Evolutionary conservation across 2,329 filamentous ascomycete species (phyloP).

Genomic region (Diaporthe sp.): DNA sequence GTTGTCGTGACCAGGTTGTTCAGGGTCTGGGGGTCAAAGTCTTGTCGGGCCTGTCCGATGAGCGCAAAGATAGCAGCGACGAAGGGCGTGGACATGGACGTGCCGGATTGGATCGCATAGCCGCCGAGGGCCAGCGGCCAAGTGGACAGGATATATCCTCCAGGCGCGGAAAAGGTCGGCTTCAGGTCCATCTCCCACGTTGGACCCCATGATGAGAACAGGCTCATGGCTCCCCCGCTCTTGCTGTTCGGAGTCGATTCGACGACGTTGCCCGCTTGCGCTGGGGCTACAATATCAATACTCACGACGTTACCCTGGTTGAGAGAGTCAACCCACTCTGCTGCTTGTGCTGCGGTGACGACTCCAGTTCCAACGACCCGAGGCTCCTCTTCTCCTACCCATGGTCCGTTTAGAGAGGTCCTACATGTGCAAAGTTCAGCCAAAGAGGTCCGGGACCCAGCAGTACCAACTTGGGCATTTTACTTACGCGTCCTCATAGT

Average conservation of each 20-base stretch:
- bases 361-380: constrained; percentile 11
- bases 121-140: constrained; percentile 8
- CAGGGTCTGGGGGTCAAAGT: constrained; percentile 5
- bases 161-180: constrained; percentile 1
- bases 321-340: constrained; percentile 20
- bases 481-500: constrained; percentile 18
- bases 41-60: neutral
- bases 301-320: constrained; percentile 9
- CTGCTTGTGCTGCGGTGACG: neutral
- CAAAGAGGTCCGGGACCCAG: neutral
- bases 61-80: neutral
- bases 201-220: constrained; percentile 1
- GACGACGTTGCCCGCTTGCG: neutral
- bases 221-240: constrained; percentile 10
- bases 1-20: constrained; percentile 12
- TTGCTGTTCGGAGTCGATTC: constrained; percentile 4
- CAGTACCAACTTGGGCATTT: neutral
- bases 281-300: neutral
- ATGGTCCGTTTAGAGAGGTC: neutral
- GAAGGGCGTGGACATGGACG: constrained; percentile 7
- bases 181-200: constrained; percentile 8
- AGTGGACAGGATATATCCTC: constrained; percentile 4
- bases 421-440: neutral
- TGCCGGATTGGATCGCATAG: constrained; percentile 1
- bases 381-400: constrained; percentile 9